These are phyloP conservation scores for Cichorium intybus DNA, from an alignment of 140 eudicot genomes.

Conservation along the genomic window DNA sequence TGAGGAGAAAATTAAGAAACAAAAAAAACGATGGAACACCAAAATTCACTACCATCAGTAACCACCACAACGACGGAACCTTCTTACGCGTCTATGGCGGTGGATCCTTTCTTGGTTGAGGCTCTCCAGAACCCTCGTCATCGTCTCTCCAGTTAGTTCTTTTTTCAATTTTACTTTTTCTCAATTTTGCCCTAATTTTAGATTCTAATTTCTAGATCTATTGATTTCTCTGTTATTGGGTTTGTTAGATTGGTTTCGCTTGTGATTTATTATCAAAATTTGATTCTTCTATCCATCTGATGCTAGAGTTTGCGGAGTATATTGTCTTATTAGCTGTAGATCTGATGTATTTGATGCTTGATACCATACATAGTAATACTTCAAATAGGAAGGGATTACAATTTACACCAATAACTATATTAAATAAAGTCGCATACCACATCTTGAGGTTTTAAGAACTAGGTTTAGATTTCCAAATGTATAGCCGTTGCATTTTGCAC, in stretches of 20 bases:
- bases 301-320: conserved; percentile 10
- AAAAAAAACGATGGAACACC: conserved; percentile 34
- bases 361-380: neutral
- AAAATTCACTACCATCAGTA: conserved; percentile 16
- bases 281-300: conserved; percentile 1
- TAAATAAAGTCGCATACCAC: neutral
- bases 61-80: conserved; percentile 18
- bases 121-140: conserved; percentile 98
- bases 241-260: neutral
- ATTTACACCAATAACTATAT: neutral
- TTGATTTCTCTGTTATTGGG: neutral
- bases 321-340: neutral
- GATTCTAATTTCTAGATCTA: conserved; percentile 1
- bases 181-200: conserved; percentile 4
- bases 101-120: conserved; percentile 88
- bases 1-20: conserved; percentile 2
- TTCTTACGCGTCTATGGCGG: conserved; percentile 42
- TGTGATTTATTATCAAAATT: neutral
- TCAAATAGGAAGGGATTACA: neutral
- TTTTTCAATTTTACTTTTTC: neutral
- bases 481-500: neutral
- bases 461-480: neutral
- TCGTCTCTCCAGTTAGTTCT: conserved; percentile 76
- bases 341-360: neutral
- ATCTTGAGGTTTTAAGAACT: neutral